These are phyloP conservation scores for Mercurialis annua DNA, from an alignment of 345 rosid species.

Conservation along the genomic window DNA sequence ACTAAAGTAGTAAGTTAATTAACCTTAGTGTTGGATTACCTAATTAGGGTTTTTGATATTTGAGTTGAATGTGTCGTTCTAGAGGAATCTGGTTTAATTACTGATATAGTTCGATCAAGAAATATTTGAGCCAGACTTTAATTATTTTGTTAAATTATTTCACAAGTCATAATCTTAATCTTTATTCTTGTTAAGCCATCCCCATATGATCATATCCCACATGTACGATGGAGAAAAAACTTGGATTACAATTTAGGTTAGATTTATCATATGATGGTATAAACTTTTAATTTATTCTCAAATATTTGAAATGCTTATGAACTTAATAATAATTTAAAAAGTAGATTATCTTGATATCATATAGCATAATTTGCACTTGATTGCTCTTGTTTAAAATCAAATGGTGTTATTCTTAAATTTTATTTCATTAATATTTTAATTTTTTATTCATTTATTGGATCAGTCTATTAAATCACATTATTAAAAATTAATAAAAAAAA, in stretches of 20 bases:
- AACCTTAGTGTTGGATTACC: conserved; percentile 30
- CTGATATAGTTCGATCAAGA: background rate
- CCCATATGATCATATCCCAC: background rate
- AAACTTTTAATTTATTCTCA: background rate
- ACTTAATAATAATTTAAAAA: too few relatives aligned
- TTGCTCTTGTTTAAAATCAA: too few relatives aligned
- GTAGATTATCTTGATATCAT: too few relatives aligned
- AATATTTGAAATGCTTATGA: background rate
- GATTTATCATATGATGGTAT: background rate
- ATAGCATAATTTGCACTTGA: too few relatives aligned
- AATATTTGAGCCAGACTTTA: conserved; percentile 5
- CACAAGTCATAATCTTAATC: conserved; percentile 13
- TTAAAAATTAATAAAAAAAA: too few relatives aligned
- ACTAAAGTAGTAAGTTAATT: conserved; percentile 7
- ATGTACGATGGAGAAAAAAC: background rate
- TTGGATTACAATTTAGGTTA: background rate
- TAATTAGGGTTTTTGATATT: conserved; percentile 10
- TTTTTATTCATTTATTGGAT: too few relatives aligned
- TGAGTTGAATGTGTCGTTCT: conserved; percentile 13
- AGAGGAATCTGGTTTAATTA: background rate
- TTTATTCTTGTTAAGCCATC: conserved; percentile 17
- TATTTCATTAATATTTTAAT: too few relatives aligned
- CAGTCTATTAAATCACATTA: too few relatives aligned
- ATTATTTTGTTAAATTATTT: background rate
- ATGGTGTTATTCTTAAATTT: too few relatives aligned